Base-by-base conservation (phyloP, 2,329 filamentous ascomycete genomes). In the Arthrobotrys entomopaga region DNA sequence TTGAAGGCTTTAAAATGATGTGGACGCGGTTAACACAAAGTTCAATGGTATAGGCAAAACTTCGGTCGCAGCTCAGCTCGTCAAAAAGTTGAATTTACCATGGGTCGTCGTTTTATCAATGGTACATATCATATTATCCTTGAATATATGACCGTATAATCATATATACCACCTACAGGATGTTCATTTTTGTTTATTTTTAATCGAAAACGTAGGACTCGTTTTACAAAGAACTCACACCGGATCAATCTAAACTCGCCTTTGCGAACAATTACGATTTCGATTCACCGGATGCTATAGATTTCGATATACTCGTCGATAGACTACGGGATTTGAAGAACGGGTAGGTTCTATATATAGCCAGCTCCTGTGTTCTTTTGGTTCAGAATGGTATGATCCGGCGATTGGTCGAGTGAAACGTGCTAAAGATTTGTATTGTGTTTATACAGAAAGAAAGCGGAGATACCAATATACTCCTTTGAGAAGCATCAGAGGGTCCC, bases 71-170 rank as follows among this genome's bases (percentile, higher is more conserved):
- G 87, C 96, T 81, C 92, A 94, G 77, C 97, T 99, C 78, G 91
- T 98, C 77, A 90, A 87, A 79, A 90, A 91, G 79, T 84, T 99
- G 79, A 97, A 95, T 82, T 84, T 99, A 77, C 95, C 95, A 66
- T 99, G 95, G 94, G 95, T 99, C 75, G 93, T 97, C 57, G 97
- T 99, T 82, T 83, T 99, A 79, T 96, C 93, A 48, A 98, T 99
- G 90, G 92, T 94, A 86, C 80, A 84, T 46, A 80, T 42, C 24
- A 40, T 50, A 46, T 46, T 57, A 49, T 54, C 15, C 42, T n/a
- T 46, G 8, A 46, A n/a, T 3, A 46, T 13, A n/a, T 15, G 42
- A n/a, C 16, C 42, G 6, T 5, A 46, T 15, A 46, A 15, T 40
- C 34, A n/a, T n/a, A n/a, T 8, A 2, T 6, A 46, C 4, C 11